These are phyloP conservation scores for Tetraselmis striata DNA, from an alignment of 139 green algal species.

Conservation along the genomic window DNA sequence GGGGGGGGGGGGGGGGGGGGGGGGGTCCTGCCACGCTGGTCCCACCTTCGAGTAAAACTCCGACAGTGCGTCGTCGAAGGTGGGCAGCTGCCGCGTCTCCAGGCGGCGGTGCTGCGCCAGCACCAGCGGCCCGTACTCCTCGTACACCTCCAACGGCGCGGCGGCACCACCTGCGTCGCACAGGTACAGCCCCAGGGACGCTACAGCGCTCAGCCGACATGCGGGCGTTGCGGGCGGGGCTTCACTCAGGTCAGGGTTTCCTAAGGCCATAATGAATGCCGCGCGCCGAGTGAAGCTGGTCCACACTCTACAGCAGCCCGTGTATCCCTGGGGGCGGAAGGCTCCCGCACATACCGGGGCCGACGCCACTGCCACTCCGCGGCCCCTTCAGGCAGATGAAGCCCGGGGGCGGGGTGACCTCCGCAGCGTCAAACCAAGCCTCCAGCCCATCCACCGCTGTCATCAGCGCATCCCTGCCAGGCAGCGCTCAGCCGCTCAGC, in stretches of 20 bases:
- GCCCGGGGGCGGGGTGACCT: conserved; percentile 36
- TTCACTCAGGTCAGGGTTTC: no score
- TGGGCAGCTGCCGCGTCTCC: conserved; percentile 43
- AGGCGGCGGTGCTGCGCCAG: conserved; percentile 47
- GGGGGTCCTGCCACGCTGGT: no score
- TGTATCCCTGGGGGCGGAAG: no score
- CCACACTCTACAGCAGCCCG: no score
- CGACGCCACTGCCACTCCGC: conserved; percentile 1
- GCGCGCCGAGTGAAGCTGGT: no score
- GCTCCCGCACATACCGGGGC: background rate
- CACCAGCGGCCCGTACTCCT: conserved; percentile 74
- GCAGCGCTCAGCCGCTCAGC: conserved; percentile 6
- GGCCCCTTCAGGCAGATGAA: conserved; percentile 34
- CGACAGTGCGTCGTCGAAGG: conserved; percentile 83
- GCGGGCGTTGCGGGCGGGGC: no score
- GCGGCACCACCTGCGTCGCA: background rate
- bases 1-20: no score
- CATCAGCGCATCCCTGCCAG: conserved; percentile 21
- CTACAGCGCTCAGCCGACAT: no score
- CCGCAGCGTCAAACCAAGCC: conserved; percentile 43
- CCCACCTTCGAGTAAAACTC: conserved; percentile 89
- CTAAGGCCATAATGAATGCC: no score
- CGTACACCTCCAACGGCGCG: conserved; percentile 38
- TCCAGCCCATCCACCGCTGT: conserved; percentile 26
- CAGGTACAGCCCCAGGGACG: no score